Percentiles rank a stretch among this genome's conserved stretches.
These are phyloP conservation scores for Pelargonium australe DNA, from an alignment of 441 rosid species.

Conservation along the genomic window DNA sequence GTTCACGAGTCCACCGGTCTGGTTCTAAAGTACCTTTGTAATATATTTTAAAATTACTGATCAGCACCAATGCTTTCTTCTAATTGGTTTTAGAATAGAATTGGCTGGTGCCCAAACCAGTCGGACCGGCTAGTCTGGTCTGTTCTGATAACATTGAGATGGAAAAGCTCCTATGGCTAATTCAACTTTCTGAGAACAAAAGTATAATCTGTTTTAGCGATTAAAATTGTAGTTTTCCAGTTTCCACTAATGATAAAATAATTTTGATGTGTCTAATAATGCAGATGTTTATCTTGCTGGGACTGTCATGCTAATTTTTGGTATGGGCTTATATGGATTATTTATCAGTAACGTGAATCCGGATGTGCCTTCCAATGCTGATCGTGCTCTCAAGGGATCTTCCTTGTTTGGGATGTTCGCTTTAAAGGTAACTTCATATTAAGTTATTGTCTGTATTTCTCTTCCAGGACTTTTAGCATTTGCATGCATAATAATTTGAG, in stretches of 20 bases:
- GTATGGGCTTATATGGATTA: slow-evolving; percentile 81
- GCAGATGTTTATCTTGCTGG: slow-evolving; percentile 91
- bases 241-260: too few relatives aligned
- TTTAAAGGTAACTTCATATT: slow-evolving; percentile 19
- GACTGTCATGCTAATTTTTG: slow-evolving; percentile 81
- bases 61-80: too few relatives aligned
- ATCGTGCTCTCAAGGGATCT: slow-evolving; percentile 70
- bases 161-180: neutral
- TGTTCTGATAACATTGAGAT: neutral
- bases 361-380: slow-evolving; percentile 33
- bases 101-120: neutral
- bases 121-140: neutral
- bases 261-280: neutral
- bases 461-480: neutral
- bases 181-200: neutral
- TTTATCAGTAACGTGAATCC: slow-evolving; percentile 56
- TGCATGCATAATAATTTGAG: neutral
- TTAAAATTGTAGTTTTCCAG: too few relatives aligned
- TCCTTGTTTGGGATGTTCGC: slow-evolving; percentile 92
- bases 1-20: too few relatives aligned
- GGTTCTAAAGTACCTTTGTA: too few relatives aligned
- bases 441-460: neutral
- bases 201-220: neutral
- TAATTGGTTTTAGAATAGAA: neutral
- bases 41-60: too few relatives aligned